Evolutionary conservation across 1,284 basidiomycete genomes (phyloP).

Genomic region (Moniliella sp.): DNA sequence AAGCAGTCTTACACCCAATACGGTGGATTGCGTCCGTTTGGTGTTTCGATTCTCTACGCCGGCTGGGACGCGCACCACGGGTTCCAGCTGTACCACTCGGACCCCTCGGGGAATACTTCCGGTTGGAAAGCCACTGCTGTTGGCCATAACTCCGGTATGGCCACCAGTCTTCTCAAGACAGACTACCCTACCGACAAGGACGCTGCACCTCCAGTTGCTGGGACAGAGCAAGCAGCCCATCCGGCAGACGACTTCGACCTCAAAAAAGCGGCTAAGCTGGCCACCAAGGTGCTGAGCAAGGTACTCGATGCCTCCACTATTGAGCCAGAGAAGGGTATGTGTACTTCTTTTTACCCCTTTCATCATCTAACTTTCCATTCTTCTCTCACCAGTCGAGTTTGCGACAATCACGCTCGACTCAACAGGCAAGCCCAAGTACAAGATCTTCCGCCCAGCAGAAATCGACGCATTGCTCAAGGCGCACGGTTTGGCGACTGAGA

Average conservation of each 20-base stretch:
- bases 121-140: slow-evolving; percentile 98
- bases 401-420: slow-evolving; percentile 71
- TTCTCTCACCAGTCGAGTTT: slow-evolving; percentile 55
- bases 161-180: slow-evolving; percentile 79
- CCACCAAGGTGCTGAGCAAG: slow-evolving; percentile 88
- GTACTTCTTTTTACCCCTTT: not conserved
- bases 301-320: slow-evolving; percentile 96
- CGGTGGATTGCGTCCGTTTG: slow-evolving; percentile 89
- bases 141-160: slow-evolving; percentile 84
- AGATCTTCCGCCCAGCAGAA: slow-evolving; percentile 75
- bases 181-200: too few relatives aligned
- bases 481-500: slow-evolving; percentile 55
- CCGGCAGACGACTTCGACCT: slow-evolving; percentile 64
- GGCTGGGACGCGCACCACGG: slow-evolving; percentile 85
- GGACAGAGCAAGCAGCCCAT: too few relatives aligned
- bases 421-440: slow-evolving; percentile 57
- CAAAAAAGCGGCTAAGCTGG: slow-evolving; percentile 56
- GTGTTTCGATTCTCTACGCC: slow-evolving; percentile 83
- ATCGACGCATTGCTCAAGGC: slow-evolving; percentile 61
- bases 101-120: slow-evolving; percentile 92
- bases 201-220: too few relatives aligned
- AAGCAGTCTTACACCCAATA: slow-evolving; percentile 97
- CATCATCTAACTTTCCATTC: not conserved
- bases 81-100: slow-evolving; percentile 94
- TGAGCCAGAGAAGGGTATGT: slow-evolving; percentile 37